Percentiles rank a stretch among this genome's conserved stretches.
These are phyloP conservation scores for Vitis labrusca DNA, from an alignment of 164 flowering plant species.

Conservation along the genomic window DNA sequence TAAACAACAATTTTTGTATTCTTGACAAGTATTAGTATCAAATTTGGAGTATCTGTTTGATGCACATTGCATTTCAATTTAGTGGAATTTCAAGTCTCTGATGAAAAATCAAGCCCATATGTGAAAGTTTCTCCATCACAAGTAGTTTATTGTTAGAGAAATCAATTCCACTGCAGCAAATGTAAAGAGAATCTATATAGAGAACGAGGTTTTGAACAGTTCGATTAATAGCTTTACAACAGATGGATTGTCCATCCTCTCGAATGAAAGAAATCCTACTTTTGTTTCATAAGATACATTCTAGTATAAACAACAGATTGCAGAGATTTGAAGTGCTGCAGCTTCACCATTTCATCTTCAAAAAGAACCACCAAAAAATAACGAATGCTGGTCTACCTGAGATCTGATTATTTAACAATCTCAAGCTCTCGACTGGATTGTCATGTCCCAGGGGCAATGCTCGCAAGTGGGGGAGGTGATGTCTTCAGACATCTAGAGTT, in stretches of 20 bases:
- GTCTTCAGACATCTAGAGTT: conserved; percentile 1
- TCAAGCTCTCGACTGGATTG: not conserved
- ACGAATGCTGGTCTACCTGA: no score
- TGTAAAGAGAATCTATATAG: not conserved
- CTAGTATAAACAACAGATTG: not conserved
- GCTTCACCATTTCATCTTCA: not conserved
- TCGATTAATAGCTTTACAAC: not conserved
- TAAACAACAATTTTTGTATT: not conserved
- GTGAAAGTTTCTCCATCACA: no score
- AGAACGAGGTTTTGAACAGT: not conserved
- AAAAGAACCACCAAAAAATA: not conserved
- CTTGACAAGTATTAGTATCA: not conserved
- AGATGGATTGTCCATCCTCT: conserved; percentile 5
- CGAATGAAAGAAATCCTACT: conserved; percentile 2
- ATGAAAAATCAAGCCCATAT: no score
- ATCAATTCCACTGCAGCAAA: not conserved
- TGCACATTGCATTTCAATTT: not conserved
- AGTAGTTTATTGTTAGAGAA: no score
- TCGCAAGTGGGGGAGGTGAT: not conserved
- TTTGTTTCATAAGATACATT: not conserved
- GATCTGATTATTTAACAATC: not conserved
- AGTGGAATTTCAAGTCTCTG: not conserved
- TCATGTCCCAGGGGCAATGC: no score
- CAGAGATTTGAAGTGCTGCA: not conserved
- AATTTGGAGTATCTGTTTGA: no score